phyloP scores from a whole-genome alignment of 176 grass and related monocot genomes.

The Poa annua region DNA sequence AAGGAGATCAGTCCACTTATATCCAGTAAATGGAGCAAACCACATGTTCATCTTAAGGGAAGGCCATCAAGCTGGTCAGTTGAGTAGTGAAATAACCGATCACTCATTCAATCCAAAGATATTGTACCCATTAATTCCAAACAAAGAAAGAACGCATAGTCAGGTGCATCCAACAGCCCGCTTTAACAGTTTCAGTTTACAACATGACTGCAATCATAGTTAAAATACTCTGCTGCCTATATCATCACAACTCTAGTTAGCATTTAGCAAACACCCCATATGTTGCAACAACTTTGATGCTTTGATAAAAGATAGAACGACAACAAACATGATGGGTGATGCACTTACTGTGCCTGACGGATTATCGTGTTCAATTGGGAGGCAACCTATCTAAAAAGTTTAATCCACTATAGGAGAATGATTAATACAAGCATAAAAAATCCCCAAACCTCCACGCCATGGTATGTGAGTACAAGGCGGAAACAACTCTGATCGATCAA shows the following conservation, averaged over 20 bases:
- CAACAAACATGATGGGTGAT: not conserved
- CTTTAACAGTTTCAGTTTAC: not conserved
- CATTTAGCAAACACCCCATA: constrained; percentile 2
- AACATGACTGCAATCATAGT: not conserved
- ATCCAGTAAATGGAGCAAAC: not conserved
- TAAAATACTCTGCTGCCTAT: not conserved
- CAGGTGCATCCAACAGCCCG: not conserved
- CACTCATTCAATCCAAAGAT: not conserved
- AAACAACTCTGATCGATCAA: constrained; percentile 10
- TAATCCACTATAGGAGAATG: not conserved
- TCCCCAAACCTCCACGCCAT: not conserved
- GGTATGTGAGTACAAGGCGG: not conserved
- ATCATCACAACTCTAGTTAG: not conserved
- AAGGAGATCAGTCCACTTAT: not conserved
- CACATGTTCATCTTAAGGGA: not conserved
- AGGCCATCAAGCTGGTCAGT: not conserved
- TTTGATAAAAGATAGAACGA: not conserved
- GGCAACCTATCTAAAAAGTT: not conserved
- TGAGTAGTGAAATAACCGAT: not conserved
- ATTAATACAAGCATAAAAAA: not conserved
- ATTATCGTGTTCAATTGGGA: not conserved
- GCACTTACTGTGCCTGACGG: not conserved
- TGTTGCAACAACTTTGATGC: not conserved
- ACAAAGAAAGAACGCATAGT: not conserved
- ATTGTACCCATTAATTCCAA: not conserved